These are phyloP conservation scores for Pythium phragmiticola DNA, from an alignment of 352 stramenopile genomes.

Conservation along the genomic window DNA sequence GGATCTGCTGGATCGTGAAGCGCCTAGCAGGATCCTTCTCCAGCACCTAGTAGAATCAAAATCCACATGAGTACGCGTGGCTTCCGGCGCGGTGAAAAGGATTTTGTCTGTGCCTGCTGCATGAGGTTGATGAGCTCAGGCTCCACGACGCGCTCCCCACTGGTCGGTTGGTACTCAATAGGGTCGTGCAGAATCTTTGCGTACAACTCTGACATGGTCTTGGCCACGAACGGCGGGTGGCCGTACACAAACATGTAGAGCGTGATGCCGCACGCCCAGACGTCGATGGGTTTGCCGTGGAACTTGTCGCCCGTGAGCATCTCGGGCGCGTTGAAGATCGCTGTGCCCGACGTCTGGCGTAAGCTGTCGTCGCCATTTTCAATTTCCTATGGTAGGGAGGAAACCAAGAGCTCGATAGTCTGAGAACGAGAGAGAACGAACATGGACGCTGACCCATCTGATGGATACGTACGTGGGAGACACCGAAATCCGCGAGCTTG, in stretches of 20 bases:
- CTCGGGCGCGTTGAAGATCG: slow-evolving; percentile 77
- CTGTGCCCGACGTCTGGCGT: slow-evolving; percentile 70
- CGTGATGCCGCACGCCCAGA: slow-evolving; percentile 96
- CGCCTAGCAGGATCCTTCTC: slow-evolving; percentile 67
- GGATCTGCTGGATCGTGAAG: slow-evolving; percentile 65
- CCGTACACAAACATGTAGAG: slow-evolving; percentile 97
- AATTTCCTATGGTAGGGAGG: slow-evolving; percentile 73
- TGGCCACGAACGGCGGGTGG: slow-evolving; percentile 90
- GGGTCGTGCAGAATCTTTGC: slow-evolving; percentile 85
- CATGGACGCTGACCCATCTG: not conserved
- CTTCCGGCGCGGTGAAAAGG: not conserved
- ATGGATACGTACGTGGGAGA: slow-evolving; percentile 63
- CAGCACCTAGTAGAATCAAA: slow-evolving; percentile 45
- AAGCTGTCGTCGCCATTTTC: slow-evolving; percentile 70
- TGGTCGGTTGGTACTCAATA: slow-evolving; percentile 43
- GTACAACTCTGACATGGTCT: slow-evolving; percentile 91
- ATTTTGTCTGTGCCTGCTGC: slow-evolving; percentile 38
- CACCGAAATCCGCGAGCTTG: slow-evolving; percentile 81
- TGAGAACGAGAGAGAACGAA: not conserved
- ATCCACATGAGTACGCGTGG: not conserved
- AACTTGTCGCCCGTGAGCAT: slow-evolving; percentile 82
- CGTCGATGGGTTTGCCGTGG: slow-evolving; percentile 82
- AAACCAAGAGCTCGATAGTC: slow-evolving; percentile 29
- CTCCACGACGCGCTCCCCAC: slow-evolving; percentile 56
- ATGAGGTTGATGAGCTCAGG: slow-evolving; percentile 60